Evolutionary conservation across 495 filamentous ascomycete genomes (phyloP), one percentile per base, ranked within the genome.

Genomic region (Endocarpon pusillum): DNA sequence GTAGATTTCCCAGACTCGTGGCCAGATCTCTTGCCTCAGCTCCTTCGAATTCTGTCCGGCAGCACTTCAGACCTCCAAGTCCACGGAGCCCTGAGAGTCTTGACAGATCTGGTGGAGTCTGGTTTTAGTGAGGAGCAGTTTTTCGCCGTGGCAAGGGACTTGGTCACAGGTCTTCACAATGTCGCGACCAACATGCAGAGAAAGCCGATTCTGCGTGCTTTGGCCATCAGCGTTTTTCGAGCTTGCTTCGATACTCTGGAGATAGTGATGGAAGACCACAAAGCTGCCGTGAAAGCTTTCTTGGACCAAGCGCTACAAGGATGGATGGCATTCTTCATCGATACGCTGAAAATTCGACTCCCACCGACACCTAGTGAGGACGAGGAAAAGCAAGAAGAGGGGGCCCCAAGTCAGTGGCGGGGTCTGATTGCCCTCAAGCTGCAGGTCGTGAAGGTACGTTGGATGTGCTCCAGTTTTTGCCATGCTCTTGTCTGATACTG

Each of bases 1-100:
- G 70, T 73, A 46, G 89, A 97, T 58, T 97, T 87, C 49, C 89
- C 89, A 14, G 81, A 93, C 30, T 69, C 84, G 50, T 97, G 89
- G 89, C 81, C 83, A 1, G 70, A 71, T 34, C 68, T 97, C 6
- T 71, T 97, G 10, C 81, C 78, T 7, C 71, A 71, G 18, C 61
- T 96, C 20, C 67, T 97, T 34, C 72, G 74, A 18, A 62, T 83
- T 20, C 81, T 96, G 48, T 61, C 59, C 24, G 52, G 62, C 28
- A 61, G 71, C 26, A 65, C 61, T 35, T 80, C 79, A 16, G 76
- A 85, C 35, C 58, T 58, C 11, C 86, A 91, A 44, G 62, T 93
- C 30, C 85, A 94, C 50, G 89, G 91, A 18, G 81, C 85, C 2
- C 57, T 97, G 43, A 76, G 76, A 43, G 83, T 92, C 19, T 67